Evolutionary conservation across 164 flowering plant genomes (phyloP), one percentile per base, ranked within the genome.

Genomic region (Piper betle): DNA sequence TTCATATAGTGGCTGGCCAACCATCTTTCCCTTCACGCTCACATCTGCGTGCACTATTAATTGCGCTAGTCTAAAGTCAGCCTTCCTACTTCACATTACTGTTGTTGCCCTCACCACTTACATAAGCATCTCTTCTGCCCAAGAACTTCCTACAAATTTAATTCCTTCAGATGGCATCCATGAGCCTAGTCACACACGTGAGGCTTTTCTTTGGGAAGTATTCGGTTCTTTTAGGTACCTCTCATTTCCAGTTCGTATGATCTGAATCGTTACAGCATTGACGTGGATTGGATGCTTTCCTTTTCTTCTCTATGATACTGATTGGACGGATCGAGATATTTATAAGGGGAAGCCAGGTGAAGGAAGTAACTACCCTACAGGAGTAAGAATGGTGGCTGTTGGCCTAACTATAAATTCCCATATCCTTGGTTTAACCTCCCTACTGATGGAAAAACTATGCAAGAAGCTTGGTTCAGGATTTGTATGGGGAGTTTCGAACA

Each of bases 211-310:
- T 4, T 85, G 96, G 94, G 97, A 93, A 70, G 63, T 93, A 39
- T 80, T 90, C 77, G 89, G 89, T 50, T 79, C 81, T 65, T 82
- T 90, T 64, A 82, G 72, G 56, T 79, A 77, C 74, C 84, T 90
- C 42, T 71, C 97, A 12, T 70, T 80, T 40, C 46, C 83, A 6
- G 70, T 88, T 61, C 86, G 96, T 97, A 63, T 80, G 61, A 80
- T 86, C 58, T 73, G 90, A 59, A 64, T 72, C 67, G 87, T 91
- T 38, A 85, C 88, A 57, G 82, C 88, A 61, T 71, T 94, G 55
- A 91, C 84, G 48, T 91, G 97, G 99, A 68, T 87, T 59, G 99
- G 95, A 37, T 94, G 97, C 95, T 91, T 94, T 75, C 99, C 99
- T 4, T 88, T 91, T 82, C 75, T 85, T 73, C 93, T 94, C 58